phyloP scores from a whole-genome alignment of 106 monocot species.

The Dioscorea zingiberensis region DNA sequence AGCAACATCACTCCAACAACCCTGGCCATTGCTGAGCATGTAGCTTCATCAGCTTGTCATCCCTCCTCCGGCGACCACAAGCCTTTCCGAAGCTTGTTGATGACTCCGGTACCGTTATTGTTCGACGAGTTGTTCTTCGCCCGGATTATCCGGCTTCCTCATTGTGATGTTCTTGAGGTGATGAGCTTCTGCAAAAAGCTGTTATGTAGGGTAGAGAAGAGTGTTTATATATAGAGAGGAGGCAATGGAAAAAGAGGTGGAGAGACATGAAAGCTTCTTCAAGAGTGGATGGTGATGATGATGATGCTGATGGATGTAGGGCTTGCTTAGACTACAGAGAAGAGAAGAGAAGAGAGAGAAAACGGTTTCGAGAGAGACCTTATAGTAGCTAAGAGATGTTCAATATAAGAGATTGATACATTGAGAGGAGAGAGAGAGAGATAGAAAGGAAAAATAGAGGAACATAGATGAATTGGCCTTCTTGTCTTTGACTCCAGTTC shows the following conservation, averaged over 20 bases:
- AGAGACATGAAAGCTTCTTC: slow-evolving; percentile 12
- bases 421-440: not conserved
- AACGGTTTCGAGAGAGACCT: slow-evolving; percentile 34
- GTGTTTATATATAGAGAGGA: slow-evolving; percentile 16
- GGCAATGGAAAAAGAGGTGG: not conserved
- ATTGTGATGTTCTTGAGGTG: slow-evolving; percentile 12
- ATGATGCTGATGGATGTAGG: slow-evolving; percentile 48
- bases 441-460: slow-evolving; percentile 20
- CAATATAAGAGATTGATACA: too few species aligned
- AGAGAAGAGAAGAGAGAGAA: slow-evolving; percentile 25
- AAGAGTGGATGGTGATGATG: slow-evolving; percentile 19
- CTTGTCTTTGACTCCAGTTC: slow-evolving; percentile 82
- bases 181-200: not conserved
- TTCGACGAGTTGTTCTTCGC: not conserved
- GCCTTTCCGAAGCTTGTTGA: slow-evolving; percentile 52
- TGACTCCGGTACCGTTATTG: not conserved
- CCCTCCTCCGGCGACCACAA: slow-evolving; percentile 77
- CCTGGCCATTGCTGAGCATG: slow-evolving; percentile 56
- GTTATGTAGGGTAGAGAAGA: not conserved
- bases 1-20: slow-evolving; percentile 74
- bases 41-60: slow-evolving; percentile 59
- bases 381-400: too few species aligned
- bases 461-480: slow-evolving; percentile 15
- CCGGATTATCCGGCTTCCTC: slow-evolving; percentile 48
- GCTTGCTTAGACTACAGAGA: slow-evolving; percentile 59